These are phyloP conservation scores for Scenedesmus sp. DNA, from an alignment of 163 green algal species.

Conservation along the genomic window DNA sequence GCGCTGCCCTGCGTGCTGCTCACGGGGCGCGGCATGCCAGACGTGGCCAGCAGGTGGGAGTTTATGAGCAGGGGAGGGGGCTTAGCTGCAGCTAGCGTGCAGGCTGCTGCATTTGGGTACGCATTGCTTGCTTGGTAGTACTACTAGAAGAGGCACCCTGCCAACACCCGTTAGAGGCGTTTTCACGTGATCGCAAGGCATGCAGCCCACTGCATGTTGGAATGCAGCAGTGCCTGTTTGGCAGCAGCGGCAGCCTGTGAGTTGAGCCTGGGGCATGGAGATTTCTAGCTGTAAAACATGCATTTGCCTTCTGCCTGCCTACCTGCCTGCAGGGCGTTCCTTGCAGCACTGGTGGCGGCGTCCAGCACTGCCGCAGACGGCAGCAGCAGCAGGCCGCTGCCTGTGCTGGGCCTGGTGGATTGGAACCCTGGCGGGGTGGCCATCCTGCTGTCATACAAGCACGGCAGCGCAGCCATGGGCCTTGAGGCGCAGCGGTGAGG, in stretches of 20 bases:
- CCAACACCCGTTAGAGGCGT: too few relatives aligned
- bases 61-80: too few relatives aligned
- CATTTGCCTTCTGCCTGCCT: not conserved
- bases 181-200: too few relatives aligned
- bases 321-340: not conserved
- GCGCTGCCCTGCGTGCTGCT: conserved; percentile 72
- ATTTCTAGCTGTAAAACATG: not conserved
- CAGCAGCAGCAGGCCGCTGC: conserved; percentile 45
- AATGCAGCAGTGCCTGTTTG: too few relatives aligned
- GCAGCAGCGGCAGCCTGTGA: too few relatives aligned
- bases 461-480: conserved; percentile 66
- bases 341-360: conserved; percentile 31
- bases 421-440: conserved; percentile 81
- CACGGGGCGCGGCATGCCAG: conserved; percentile 80
- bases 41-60: conserved; percentile 73
- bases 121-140: too few relatives aligned
- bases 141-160: too few relatives aligned
- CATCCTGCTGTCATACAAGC: conserved; percentile 77
- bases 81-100: too few relatives aligned
- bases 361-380: conserved; percentile 41
- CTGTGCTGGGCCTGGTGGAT: conserved; percentile 80
- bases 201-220: too few relatives aligned
- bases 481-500: conserved; percentile 66
- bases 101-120: not conserved
- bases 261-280: too few relatives aligned